Evolutionary conservation across 2,329 filamentous ascomycete species (phyloP), one percentile per base, ranked within the genome.

Genomic region (Fusarium algeriense): DNA sequence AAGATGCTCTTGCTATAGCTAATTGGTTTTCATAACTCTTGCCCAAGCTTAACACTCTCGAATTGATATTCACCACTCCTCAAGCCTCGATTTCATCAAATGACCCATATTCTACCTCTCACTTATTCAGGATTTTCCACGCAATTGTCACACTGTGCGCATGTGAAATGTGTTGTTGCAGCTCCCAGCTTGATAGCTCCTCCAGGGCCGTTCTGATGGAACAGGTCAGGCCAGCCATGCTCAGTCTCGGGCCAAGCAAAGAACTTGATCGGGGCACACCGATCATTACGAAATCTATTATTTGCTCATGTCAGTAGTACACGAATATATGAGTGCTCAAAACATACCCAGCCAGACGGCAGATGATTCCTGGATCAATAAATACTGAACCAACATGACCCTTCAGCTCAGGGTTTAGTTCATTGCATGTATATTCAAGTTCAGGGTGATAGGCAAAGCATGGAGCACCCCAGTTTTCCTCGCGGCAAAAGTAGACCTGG

Each of bases 161-260:
- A 77, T 3, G 73, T 77, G 46, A 77, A 77, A 37, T 77, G 71
- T n/a, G 75, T 77, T n/a, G 67, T 71, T 35, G 57, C 57, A 38
- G 48, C 40, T 8, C 64, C 75, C 40, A 75, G 70, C 20, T 59
- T 60, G 20, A 61, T 67, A 13, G 67, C 40, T 11, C 54, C 54
- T 14, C 57, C 59, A 13, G 72, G 72, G 2, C 46, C 28, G 11
- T 57, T 43, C 32, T 67, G 66, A 15, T 71, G 69, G n/a, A 76
- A 66, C 10, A 74, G 69, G 9, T 74, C 70, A 17, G 59, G 37
- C 61, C 70, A 76, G 37, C 75, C 75, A 3, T 53, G 45, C 37
- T 69, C 37, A n/a, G 70, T 75, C 60, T 77, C 75, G 7, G 72
- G 73, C 75, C 75, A 77, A 5, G 73, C 75, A 60, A 76, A 71